These are phyloP conservation scores for Naganishia sp. DNA, from an alignment of 1,284 basidiomycete genomes.

Conservation along the genomic window DNA sequence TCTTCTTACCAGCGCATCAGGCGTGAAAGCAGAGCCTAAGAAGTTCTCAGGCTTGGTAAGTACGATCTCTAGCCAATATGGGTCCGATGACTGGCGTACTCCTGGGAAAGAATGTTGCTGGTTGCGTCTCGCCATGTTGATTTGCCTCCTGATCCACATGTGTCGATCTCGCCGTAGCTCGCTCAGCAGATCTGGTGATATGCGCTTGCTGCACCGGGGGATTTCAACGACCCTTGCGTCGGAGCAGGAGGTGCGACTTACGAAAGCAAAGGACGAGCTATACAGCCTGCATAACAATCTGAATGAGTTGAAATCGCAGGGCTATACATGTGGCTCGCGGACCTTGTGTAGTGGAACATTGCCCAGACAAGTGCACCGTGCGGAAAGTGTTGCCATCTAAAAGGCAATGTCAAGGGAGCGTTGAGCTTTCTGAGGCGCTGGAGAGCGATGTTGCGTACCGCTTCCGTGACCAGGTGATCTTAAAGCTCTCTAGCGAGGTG, in stretches of 20 bases:
- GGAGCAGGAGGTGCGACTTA: slow-evolving; percentile 35
- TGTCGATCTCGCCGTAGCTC: slow-evolving; percentile 45
- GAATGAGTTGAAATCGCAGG: background rate
- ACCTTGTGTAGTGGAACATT: slow-evolving; percentile 47
- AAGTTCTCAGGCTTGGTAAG: background rate
- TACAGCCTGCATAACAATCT: slow-evolving; percentile 40
- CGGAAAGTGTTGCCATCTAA: slow-evolving; percentile 45
- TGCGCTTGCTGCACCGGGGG: slow-evolving; percentile 48
- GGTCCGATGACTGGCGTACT: slow-evolving; percentile 34
- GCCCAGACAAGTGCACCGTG: slow-evolving; percentile 48
- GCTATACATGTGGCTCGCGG: background rate
- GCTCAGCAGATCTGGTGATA: slow-evolving; percentile 50
- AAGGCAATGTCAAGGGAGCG: background rate
- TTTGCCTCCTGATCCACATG: slow-evolving; percentile 34
- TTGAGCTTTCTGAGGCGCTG: background rate
- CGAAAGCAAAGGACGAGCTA: slow-evolving; percentile 54
- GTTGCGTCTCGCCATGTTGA: slow-evolving; percentile 34
- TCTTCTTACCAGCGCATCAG: slow-evolving; percentile 41
- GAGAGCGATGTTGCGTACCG: slow-evolving; percentile 33
- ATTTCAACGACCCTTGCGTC: too few relatives aligned
- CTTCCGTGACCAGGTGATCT: slow-evolving; percentile 48
- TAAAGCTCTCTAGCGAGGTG: slow-evolving; percentile 50
- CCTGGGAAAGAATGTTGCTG: slow-evolving; percentile 48
- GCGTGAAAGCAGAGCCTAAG: slow-evolving; percentile 42
- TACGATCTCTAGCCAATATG: background rate